Base-by-base conservation (phyloP, 2,329 filamentous ascomycete species). In the Sporothrix humicola region DNA sequence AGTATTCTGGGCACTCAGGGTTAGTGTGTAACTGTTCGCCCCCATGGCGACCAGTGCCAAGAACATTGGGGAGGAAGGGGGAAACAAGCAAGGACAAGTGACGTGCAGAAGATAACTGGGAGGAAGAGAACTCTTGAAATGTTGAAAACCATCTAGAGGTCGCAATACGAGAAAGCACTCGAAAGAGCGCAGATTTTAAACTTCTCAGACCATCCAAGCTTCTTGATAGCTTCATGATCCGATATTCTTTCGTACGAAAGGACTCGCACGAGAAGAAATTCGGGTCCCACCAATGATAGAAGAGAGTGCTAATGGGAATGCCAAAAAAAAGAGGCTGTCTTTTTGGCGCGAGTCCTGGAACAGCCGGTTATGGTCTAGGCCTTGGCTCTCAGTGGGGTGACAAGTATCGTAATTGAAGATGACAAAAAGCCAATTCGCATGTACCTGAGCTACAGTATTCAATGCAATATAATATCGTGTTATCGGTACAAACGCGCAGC, bases 211-310 rank as follows among this genome's bases (percentile, higher is more conserved):
- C 9, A 56, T 56, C 3, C 20, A 10, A 20, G 23, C 20, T 26
- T 12, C 20, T 5, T 23, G 52, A 56, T 12, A 23, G 52, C 52
- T 37, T 37, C 31, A 37, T 37, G 31, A 37, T 37, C 20, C 9
- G 52, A 8, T 20, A 6, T 65, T 65, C 61, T 66, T 66, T 66
- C 61, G 61, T 66, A 46, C 61, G 61, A 66, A 42, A 66, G 10
- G 42, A 23, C 42, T 48, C n/a, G 61, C n/a, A 66, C 61, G 61
- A 66, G 8, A 26, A 48, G 10, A 17, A 61, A 6, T 17, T 3
- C 12, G 58, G 58, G 31, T 7, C 17, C 6, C 17, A 17, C 15
- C 17, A 54, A 20, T 54, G 50, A 20, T 17, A 9, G 50, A 8
- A 20, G 31, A 37, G 23, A 26, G 23, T 26, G 23, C 23, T 26